Base-by-base conservation (phyloP, 2,329 filamentous ascomycete genomes). In the Dryadomyces quercus-mongolicae region DNA sequence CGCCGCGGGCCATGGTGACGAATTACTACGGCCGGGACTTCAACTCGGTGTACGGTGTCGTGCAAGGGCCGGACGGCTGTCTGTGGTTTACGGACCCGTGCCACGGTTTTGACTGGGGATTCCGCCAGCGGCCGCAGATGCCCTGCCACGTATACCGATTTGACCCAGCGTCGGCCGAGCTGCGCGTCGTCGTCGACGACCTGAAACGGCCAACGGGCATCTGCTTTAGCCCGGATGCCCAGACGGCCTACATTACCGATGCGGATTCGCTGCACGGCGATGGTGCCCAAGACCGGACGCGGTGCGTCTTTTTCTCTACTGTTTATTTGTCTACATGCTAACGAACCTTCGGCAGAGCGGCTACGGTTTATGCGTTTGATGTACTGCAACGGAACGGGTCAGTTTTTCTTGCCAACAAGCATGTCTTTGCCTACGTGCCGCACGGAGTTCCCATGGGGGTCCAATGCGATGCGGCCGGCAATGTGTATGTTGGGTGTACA, bases 51-150 rank as follows among this genome's bases (percentile, higher is more conserved):
- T 71, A 73, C 57, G 68, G 70, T 56, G 71, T 74, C 3, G 64
- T 67, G 1, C 61, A 68, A 12, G 65, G 68, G 2, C 43, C 34
- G 1, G 70, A 74, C 56, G 70, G 70, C 1, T 62, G 64, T 0
- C 60, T 77, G 12, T 78, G 74, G 74, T 77, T 77, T 58, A 76
- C 74, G 0, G 75, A 78, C 60, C 68, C 72, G 0, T 64, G 63
- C 25, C 67, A 70, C 52, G 74, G 73, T 4, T 68, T 70, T 52
- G 70, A 74, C 56, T 65, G 68, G 55, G 70, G 71, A 16, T 72
- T 77, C 46, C 68, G 75, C 42, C 67, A 65, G 2, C 56, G 59
- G 45, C 74, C 74, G 3, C 65, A 68, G 57, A 55, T 78, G 22
- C 75, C 74, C 5, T 68, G 67, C 56, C 72, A 74, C 40, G 70